phyloP scores from a whole-genome alignment of 306 rosid species.

The Begonia masoniana region DNA sequence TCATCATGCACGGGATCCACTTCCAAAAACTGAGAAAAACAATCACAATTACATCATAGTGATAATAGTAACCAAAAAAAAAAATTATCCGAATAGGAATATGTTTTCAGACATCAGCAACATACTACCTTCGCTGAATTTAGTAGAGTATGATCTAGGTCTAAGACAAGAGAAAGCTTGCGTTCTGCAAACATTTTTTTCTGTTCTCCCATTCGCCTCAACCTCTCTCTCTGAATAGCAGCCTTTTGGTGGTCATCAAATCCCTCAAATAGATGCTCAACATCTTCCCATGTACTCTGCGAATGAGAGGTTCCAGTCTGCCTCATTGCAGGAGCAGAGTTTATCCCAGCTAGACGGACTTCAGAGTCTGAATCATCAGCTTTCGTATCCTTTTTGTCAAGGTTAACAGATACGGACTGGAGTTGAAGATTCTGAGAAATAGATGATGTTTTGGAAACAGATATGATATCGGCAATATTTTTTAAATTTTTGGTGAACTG shows the following conservation, averaged over 20 bases:
- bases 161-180: conserved; percentile 94
- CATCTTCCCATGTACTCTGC: conserved; percentile 66
- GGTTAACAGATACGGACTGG: conserved; percentile 27
- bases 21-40: conserved; percentile 66
- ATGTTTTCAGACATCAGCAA: conserved; percentile 10
- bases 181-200: conserved; percentile 82
- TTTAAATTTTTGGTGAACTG: conserved; percentile 72
- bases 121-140: conserved; percentile 92
- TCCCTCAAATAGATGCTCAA: conserved; percentile 80
- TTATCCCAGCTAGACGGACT: conserved; percentile 23
- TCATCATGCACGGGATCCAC: conserved; percentile 91
- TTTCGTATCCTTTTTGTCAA: conserved; percentile 40
- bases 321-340: conserved; percentile 33
- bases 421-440: conserved; percentile 36
- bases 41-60: conserved; percentile 15
- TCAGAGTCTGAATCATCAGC: conserved; percentile 26
- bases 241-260: conserved; percentile 86
- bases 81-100: conserved; percentile 4
- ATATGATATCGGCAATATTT: conserved; percentile 72
- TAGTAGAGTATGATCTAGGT: conserved; percentile 94
- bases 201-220: conserved; percentile 87
- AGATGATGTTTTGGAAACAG: conserved; percentile 50
- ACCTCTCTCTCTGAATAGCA: conserved; percentile 91
- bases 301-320: conserved; percentile 32
- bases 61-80: conserved; percentile 5